Conservation (phyloP, 75 land plant species). For the Cupressus sempervirens region DNA sequence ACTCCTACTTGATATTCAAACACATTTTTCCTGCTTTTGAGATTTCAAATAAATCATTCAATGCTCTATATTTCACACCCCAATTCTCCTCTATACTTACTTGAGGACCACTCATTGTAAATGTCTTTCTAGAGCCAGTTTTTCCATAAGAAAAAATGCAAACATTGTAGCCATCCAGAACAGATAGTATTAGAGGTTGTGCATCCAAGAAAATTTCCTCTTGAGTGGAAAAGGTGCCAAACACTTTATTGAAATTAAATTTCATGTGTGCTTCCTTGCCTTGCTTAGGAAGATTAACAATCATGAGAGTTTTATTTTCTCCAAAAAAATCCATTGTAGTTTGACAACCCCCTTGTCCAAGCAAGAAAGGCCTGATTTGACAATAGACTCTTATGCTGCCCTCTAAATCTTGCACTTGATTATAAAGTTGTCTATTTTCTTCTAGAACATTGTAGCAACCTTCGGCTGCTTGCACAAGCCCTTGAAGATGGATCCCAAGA, state of each 20-base stretch:
- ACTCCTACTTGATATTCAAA: conserved; percentile 48
- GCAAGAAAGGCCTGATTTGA: conserved; percentile 58
- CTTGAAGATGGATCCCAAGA: conserved; percentile 47
- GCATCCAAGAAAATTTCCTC: conserved; percentile 59
- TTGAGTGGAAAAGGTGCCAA: conserved; percentile 53
- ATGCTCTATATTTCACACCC: conserved; percentile 73
- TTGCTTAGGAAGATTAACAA: conserved; percentile 50
- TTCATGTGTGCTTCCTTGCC: conserved; percentile 59
- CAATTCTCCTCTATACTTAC: conserved; percentile 34
- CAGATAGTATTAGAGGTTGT: conserved; percentile 65
- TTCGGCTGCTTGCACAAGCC: conserved; percentile 43
- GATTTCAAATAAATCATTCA: conserved; percentile 55
- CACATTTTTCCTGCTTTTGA: conserved; percentile 38
- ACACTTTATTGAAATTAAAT: conserved; percentile 62
- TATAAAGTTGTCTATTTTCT: conserved; percentile 76
- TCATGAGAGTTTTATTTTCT: conserved; percentile 61
- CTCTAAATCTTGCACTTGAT: conserved; percentile 89
- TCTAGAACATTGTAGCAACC: conserved; percentile 71
- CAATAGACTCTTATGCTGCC: conserved; percentile 73
- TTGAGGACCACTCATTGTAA: conserved; percentile 71
- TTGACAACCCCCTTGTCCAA: conserved; percentile 31
- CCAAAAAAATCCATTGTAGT: conserved; percentile 59
- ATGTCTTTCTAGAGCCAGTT: conserved; percentile 71
- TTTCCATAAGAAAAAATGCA: conserved; percentile 80
- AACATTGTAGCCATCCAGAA: conserved; percentile 69